These are phyloP conservation scores for Platismatia glauca DNA, from an alignment of 495 filamentous ascomycete species.

Conservation along the genomic window DNA sequence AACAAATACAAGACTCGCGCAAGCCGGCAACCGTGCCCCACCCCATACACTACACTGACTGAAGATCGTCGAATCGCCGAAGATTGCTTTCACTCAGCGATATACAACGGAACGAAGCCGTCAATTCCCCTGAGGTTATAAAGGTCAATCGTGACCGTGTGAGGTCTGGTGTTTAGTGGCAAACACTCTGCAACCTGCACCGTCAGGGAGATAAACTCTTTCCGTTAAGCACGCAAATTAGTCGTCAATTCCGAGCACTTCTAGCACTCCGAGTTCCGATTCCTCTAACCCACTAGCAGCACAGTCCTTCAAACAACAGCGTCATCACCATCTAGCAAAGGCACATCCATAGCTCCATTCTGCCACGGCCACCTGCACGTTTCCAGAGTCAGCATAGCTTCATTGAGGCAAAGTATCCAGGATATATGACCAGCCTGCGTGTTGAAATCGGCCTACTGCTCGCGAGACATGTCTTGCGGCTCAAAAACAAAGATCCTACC, in stretches of 20 bases:
- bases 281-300: neutral
- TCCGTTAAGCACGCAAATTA: neutral
- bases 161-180: neutral
- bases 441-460: neutral
- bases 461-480: neutral
- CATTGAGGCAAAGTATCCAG: neutral
- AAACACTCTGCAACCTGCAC: neutral
- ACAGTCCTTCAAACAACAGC: neutral
- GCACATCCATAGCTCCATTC: neutral
- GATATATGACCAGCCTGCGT: neutral
- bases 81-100: neutral
- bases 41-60: neutral
- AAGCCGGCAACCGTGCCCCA: neutral
- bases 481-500: neutral
- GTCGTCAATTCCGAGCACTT: neutral
- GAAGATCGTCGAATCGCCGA: neutral
- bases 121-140: too few relatives aligned
- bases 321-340: neutral
- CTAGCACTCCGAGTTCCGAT: too few relatives aligned
- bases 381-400: neutral
- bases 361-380: neutral
- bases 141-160: too few relatives aligned
- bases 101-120: too few relatives aligned
- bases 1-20: neutral
- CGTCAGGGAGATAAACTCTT: neutral